Conservation (phyloP, 2,329 filamentous ascomycete genomes). For the Cucurbitaria berberidis region DNA sequence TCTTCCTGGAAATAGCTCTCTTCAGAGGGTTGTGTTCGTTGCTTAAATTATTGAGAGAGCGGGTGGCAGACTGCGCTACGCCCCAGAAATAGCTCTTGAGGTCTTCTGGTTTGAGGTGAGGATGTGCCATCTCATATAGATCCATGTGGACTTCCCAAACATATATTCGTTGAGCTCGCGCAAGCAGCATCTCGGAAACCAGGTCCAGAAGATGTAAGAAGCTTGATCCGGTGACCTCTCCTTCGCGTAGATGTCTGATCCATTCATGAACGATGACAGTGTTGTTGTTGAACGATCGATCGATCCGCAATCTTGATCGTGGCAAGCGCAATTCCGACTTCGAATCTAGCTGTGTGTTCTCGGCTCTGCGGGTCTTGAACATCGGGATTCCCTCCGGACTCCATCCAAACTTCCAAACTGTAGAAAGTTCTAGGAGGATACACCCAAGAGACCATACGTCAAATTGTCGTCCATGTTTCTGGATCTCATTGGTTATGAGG, state of each 20-base stretch:
- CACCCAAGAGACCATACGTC: slow-evolving; percentile 14
- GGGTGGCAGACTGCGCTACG: not conserved
- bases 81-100: too few species aligned
- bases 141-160: slow-evolving; percentile 8
- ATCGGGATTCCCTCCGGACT: not conserved
- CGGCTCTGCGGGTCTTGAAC: not conserved
- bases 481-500: not conserved
- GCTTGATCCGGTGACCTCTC: not conserved
- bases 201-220: not conserved
- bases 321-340: too few species aligned
- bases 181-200: not conserved
- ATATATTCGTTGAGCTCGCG: not conserved
- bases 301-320: too few species aligned
- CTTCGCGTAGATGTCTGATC: not conserved
- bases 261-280: not conserved
- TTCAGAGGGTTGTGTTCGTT: not conserved
- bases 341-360: not conserved
- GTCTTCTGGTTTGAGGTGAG: not conserved
- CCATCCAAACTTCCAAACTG: slow-evolving; percentile 7
- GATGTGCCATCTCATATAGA: not conserved
- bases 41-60: not conserved
- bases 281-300: not conserved
- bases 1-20: not conserved
- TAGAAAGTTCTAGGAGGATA: slow-evolving; percentile 10
- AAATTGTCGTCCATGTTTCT: slow-evolving; percentile 1